Evolutionary conservation across 2,329 filamentous ascomycete species (phyloP).

Genomic region (Colletotrichum sp.): DNA sequence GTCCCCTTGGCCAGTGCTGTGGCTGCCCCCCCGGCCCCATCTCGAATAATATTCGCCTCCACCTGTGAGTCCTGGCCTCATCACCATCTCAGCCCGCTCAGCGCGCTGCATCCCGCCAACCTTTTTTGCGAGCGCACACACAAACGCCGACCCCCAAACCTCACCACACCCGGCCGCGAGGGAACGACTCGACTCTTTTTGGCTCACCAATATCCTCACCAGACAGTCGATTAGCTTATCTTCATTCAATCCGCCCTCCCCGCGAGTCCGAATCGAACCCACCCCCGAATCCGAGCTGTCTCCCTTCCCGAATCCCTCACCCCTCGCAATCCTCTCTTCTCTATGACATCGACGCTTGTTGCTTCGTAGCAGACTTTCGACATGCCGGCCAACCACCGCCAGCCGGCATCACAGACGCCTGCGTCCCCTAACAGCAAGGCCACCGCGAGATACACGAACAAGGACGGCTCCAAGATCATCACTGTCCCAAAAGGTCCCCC

Average conservation of each 20-base stretch:
- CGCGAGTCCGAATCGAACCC: constrained; percentile 8
- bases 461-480: constrained; percentile 74
- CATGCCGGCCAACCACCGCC: constrained; percentile 60
- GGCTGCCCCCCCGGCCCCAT: constrained; percentile 11
- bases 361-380: constrained; percentile 36
- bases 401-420: constrained; percentile 53
- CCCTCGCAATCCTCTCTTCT: constrained; percentile 26
- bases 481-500: constrained; percentile 63
- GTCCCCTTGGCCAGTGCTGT: constrained; percentile 13
- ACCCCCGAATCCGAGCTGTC: neutral
- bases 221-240: neutral
- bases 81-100: constrained; percentile 18
- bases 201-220: neutral
- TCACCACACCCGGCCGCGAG: neutral
- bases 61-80: constrained; percentile 20
- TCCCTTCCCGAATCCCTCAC: constrained; percentile 3
- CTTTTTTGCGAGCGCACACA: constrained; percentile 21
- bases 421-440: constrained; percentile 56
- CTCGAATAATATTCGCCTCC: constrained; percentile 21
- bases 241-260: neutral
- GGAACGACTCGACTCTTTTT: neutral
- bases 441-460: constrained; percentile 69
- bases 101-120: constrained; percentile 16
- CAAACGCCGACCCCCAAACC: neutral
- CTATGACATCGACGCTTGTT: constrained; percentile 43